Evolutionary conservation across 805 yeast species (phyloP), one percentile per base, ranked within the genome.

Genomic region (Kluyveromyces siamensis): DNA sequence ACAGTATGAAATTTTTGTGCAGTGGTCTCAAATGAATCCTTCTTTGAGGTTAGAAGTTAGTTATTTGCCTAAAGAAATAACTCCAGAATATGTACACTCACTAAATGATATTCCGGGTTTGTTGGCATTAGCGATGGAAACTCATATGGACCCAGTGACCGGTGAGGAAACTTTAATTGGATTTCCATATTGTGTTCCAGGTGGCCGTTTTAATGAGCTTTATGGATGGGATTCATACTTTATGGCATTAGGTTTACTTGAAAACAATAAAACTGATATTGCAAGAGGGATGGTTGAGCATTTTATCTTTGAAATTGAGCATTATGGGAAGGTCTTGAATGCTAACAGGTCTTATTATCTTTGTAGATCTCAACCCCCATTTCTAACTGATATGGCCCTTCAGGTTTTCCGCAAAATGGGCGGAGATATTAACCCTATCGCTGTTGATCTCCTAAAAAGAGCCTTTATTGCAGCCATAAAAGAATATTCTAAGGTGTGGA

Each of bases 181-280:
- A 18, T 81, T 76, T 59, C 96, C 96, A 0, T 91, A 91, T 65
- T 85, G 87, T 16, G 98, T 91, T 21, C 99, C 99, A 1, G 99
- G 99, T 16, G 98, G 99, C 19, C 73, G 99, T 54, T 91, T 91
- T 68, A 93, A 93, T 69, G 99, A 91, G 68, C 76, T 89, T 50
- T 91, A 93, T 61, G 99, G 98, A 14, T 91, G 99, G 99, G 99
- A 91, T 65, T 88, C 96, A 2, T 91, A 93, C 62, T 86, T 93
- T 84, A 89, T 84, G 62, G 79, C 93, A 0, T 66, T 89, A 21
- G 99, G 98, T 1, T 72, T 93, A 40, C 64, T 93, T 25, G 75
- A 77, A 27, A 84, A 85, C 59, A 77, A 75, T 39, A 74, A 80
- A 45, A 66, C 80, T 18, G 85, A 82, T 39, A 73, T 90, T 35